Evolutionary conservation across 2,329 filamentous ascomycete species (phyloP), one percentile per base, ranked within the genome.

Genomic region (Myriangium duriaei): DNA sequence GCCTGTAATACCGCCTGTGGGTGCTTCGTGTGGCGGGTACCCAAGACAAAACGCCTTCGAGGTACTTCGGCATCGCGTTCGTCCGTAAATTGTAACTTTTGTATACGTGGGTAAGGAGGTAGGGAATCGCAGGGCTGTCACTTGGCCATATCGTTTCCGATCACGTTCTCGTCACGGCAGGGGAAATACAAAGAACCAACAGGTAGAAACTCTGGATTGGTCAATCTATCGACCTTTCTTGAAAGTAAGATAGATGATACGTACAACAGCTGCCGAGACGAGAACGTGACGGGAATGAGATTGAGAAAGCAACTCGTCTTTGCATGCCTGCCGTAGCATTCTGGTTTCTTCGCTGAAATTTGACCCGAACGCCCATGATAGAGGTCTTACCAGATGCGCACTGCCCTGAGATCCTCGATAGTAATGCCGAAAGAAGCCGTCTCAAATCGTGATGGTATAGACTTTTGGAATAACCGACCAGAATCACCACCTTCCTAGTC

Each of bases 401-500:
- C 21, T 26, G 21, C 21, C 21, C 21, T n/a, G n/a, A 7, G n/a
- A 26, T 26, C 21, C n/a, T 26, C 21, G n/a, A 7, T 7, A 26
- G n/a, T 26, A n/a, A 26, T 26, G 21, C 21, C n/a, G 21, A 7
- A 26, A 26, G 21, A n/a, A 7, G 21, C 21, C n/a, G 21, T 26
- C n/a, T 7, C 21, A 26, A 26, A 26, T 26, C 21, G 21, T 26
- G n/a, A n/a, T 26, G 21, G n/a, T n/a, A 7, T n/a, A 26, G 7
- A 7, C 21, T 26, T n/a, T n/a, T 26, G n/a, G n/a, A n/a, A n/a
- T n/a, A n/a, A n/a, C n/a, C n/a, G n/a, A n/a, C n/a, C n/a, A n/a
- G n/a, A n/a, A n/a, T 64, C 67, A 84, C 79, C 80, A 86, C 57
- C 79, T 42, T 31, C 42, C 43, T 19, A 45, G 41, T 17, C 41